These are phyloP conservation scores for Globisporangium carolinianum DNA, from an alignment of 352 stramenopile species.

Conservation along the genomic window DNA sequence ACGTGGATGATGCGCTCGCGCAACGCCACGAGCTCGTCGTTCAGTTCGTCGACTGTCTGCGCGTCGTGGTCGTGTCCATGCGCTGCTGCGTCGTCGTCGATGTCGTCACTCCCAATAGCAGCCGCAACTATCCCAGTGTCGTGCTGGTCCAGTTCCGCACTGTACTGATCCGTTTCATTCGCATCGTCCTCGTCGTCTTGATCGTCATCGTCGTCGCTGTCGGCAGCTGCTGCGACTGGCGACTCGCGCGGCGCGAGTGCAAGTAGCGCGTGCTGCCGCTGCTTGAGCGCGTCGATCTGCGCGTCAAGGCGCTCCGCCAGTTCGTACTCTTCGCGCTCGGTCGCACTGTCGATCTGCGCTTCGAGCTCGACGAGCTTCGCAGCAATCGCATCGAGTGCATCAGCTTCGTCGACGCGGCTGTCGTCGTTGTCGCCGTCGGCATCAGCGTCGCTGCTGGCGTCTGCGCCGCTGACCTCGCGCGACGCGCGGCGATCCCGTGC, in stretches of 20 bases:
- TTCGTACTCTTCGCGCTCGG: slow-evolving; percentile 79
- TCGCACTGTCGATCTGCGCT: slow-evolving; percentile 61
- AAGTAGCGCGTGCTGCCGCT: slow-evolving; percentile 36
- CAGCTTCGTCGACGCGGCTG: neutral
- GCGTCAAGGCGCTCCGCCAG: slow-evolving; percentile 69
- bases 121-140: neutral
- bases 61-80: slow-evolving; percentile 4
- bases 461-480: slow-evolving; percentile 8
- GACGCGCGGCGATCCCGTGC: slow-evolving; percentile 14
- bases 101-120: neutral
- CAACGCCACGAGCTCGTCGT: slow-evolving; percentile 32
- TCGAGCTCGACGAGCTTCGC: slow-evolving; percentile 59
- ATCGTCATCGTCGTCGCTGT: slow-evolving; percentile 12
- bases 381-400: slow-evolving; percentile 43
- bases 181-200: slow-evolving; percentile 21
- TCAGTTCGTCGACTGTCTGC: slow-evolving; percentile 28
- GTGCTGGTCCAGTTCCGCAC: slow-evolving; percentile 3
- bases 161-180: slow-evolving; percentile 24
- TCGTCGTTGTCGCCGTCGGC: slow-evolving; percentile 26
- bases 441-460: slow-evolving; percentile 8
- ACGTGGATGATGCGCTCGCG: slow-evolving; percentile 46
- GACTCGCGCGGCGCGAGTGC: slow-evolving; percentile 17
- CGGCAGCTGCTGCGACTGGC: slow-evolving; percentile 5
- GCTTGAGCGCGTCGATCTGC: slow-evolving; percentile 55
- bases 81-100: neutral